Base-by-base conservation (phyloP, 2,329 filamentous ascomycete genomes). In the Fusarium pininemorale region DNA sequence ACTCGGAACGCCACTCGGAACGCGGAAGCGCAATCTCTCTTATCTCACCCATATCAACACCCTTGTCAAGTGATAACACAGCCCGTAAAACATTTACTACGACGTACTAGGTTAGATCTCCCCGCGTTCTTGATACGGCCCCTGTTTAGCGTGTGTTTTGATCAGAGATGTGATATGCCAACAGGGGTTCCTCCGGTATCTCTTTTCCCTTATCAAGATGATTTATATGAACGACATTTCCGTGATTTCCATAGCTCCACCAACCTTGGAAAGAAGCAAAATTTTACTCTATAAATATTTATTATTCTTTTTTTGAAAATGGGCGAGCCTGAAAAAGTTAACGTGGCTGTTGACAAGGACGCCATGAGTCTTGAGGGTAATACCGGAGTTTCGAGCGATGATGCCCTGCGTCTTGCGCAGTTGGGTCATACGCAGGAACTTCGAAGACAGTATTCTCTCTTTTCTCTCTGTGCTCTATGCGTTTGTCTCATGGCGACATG, bases 401-500 rank as follows among this genome's bases (percentile, higher is more conserved):
- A 75, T 38, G 73, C 76, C 2, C n/a, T 68, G 37, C 72, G 77
- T 3, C 71, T 81, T 18, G 79, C 77, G 5, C 77, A 80, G 60
- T 50, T 81, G 16, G 79, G 79, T 10, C 79, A 80, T 14, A 41
- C 69, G 11, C 79, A 80, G 38, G 78, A 82, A 48, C 80, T 85
- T 7, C 56, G 71, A 30, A 66, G 74, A 22, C 61, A 66, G 24
- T 85, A 86, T 72, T 84, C 84, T 1, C 72, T 87, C 4, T 84
- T 83, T 74, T 84, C 85, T 1, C 78, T 88, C 4, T 82, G 81
- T 20, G 80, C 82, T 8, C 77, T 88, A 11, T 84, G 84, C 51
- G 77, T 87, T 13, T 86, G 84, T 51, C 78, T 88, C 50, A 87
- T 87, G 85, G 86, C 83, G 42, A 87, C 86, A 15, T 88, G 85